Evolutionary conservation across 192 early-diverging fungal species (phyloP).

Genomic region (Allomyces arbusculus): DNA sequence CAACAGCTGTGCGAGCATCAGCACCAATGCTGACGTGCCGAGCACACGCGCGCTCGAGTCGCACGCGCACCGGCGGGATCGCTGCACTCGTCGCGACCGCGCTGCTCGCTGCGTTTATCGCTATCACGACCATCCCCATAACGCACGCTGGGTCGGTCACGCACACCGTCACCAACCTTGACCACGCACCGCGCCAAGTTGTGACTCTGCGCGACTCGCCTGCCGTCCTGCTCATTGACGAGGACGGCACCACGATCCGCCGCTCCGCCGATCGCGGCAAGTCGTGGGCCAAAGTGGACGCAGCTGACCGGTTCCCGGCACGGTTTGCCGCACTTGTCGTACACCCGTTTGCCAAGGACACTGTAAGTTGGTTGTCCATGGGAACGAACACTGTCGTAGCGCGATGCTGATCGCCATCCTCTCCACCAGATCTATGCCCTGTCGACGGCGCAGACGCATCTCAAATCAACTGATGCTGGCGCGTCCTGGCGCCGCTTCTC

Average conservation of each 20-base stretch:
- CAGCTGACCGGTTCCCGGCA: neutral
- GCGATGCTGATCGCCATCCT: neutral
- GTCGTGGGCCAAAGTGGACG: neutral
- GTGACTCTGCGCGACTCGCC: neutral
- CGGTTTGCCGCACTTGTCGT: conserved; percentile 5
- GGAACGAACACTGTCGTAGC: neutral
- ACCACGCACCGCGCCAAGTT: neutral
- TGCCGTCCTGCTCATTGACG: conserved; percentile 1
- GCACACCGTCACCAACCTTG: neutral
- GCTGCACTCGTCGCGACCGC: too few relatives aligned
- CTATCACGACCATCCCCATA: too few relatives aligned
- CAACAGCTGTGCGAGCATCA: too few relatives aligned
- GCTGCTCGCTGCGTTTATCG: too few relatives aligned
- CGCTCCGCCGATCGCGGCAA: conserved; percentile 3
- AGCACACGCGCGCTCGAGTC: too few relatives aligned
- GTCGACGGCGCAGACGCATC: conserved; percentile 24
- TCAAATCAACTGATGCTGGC: conserved; percentile 37
- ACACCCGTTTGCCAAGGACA: conserved; percentile 8
- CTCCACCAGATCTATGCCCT: conserved; percentile 30
- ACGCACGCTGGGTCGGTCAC: too few relatives aligned
- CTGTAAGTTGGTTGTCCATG: neutral
- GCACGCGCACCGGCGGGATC: too few relatives aligned
- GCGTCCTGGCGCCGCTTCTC: conserved; percentile 31
- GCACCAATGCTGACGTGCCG: too few relatives aligned
- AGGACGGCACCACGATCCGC: neutral